Conservation (phyloP, 1,139 yeast genomes). For the Pichia sp. region DNA sequence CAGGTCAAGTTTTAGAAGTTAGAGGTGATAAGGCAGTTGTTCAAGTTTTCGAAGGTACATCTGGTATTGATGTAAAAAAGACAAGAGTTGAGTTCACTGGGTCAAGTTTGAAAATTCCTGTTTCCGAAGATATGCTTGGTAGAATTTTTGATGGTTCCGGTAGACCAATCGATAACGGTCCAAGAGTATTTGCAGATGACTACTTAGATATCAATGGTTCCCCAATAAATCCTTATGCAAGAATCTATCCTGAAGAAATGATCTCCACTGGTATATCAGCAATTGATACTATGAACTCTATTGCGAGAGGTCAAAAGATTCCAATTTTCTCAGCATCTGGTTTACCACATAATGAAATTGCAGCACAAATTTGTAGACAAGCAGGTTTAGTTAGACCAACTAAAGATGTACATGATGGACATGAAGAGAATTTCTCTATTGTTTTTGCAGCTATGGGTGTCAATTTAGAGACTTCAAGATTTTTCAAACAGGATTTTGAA, state of each 20-base stretch:
- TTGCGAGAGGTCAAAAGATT: constrained; percentile 99
- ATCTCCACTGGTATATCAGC: constrained; percentile 98
- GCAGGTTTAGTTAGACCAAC: constrained; percentile 99
- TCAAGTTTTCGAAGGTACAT: constrained; percentile 97
- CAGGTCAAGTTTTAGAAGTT: constrained; percentile 97
- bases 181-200: constrained; percentile 96
- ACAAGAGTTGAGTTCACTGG: constrained; percentile 97
- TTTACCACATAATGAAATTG: constrained; percentile 98
- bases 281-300: constrained; percentile 97
- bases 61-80: constrained; percentile 96
- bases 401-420: constrained; percentile 99
- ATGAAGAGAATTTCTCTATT: constrained; percentile 97
- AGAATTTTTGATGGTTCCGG: constrained; percentile 99
- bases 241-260: constrained; percentile 99
- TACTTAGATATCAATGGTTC: constrained; percentile 97
- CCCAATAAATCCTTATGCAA: constrained; percentile 95
- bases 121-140: constrained; percentile 94
- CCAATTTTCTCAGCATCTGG: constrained; percentile 99
- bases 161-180: constrained; percentile 97
- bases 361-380: constrained; percentile 99
- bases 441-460: constrained; percentile 99
- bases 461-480: constrained; percentile 82
- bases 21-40: constrained; percentile 96
- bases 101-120: constrained; percentile 84
- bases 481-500: constrained; percentile 98